Percentiles rank a stretch among this genome's conserved stretches.
These are phyloP conservation scores for Erodium trifolium DNA, from an alignment of 441 rosid species.

Conservation along the genomic window DNA sequence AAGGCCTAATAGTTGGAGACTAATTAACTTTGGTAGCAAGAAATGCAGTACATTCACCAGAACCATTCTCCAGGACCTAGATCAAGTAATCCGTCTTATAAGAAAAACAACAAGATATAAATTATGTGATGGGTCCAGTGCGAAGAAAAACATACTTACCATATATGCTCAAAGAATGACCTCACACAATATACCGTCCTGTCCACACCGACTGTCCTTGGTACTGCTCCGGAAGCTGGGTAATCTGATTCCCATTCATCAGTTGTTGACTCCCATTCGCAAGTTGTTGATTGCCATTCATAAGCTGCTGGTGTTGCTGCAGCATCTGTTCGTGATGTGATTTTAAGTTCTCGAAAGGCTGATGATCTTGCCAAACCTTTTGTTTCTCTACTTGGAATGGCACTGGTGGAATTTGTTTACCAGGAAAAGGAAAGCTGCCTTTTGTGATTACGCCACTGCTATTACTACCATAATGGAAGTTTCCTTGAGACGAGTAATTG, in stretches of 20 bases:
- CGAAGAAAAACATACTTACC: slow-evolving; percentile 27
- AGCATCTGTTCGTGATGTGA: slow-evolving; percentile 41
- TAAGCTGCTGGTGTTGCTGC: slow-evolving; percentile 29
- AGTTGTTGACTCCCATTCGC: slow-evolving; percentile 18
- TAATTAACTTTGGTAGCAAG: slow-evolving; percentile 36
- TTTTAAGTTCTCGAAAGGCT: slow-evolving; percentile 36
- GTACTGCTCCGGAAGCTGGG: slow-evolving; percentile 61
- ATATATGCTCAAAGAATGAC: slow-evolving; percentile 34
- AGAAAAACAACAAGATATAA: neutral
- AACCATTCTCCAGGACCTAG: slow-evolving; percentile 40
- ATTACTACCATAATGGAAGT: slow-evolving; percentile 35
- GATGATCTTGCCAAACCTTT: slow-evolving; percentile 44
- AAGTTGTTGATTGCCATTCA: neutral
- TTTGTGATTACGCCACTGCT: slow-evolving; percentile 40
- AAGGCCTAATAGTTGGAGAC: slow-evolving; percentile 54
- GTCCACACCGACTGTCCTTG: slow-evolving; percentile 77
- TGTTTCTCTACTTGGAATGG: slow-evolving; percentile 45
- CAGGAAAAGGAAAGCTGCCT: slow-evolving; percentile 75
- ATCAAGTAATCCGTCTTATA: slow-evolving; percentile 1
- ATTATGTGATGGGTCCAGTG: neutral
- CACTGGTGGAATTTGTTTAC: slow-evolving; percentile 47
- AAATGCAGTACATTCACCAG: slow-evolving; percentile 50
- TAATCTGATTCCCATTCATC: slow-evolving; percentile 40
- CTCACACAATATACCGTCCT: slow-evolving; percentile 80
- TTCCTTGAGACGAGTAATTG: slow-evolving; percentile 36